Conservation (phyloP, 805 yeast genomes). For the Nakazawaea anatomiae region DNA sequence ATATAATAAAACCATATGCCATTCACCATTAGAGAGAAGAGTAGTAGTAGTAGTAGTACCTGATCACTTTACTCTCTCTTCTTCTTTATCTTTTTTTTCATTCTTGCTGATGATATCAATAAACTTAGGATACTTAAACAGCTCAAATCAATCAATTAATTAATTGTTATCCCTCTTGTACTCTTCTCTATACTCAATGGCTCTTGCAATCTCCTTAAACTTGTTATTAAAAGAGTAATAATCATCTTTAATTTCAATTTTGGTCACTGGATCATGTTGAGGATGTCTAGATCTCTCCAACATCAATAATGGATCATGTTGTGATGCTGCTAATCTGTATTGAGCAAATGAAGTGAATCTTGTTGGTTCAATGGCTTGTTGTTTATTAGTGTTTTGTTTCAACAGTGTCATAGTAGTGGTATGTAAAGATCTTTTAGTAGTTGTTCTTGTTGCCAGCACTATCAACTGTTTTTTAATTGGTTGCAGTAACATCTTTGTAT, state of each 20-base stretch:
- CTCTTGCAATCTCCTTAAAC: conserved; percentile 8
- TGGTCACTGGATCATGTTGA: not conserved
- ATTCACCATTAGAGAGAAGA: too few relatives aligned
- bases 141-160: too few relatives aligned
- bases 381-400: not conserved
- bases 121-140: too few relatives aligned
- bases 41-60: too few relatives aligned
- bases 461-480: not conserved
- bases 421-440: too few relatives aligned
- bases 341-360: conserved; percentile 9
- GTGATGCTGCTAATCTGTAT: conserved; percentile 7
- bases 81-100: too few relatives aligned
- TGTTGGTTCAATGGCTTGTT: conserved; percentile 3
- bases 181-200: conserved; percentile 9
- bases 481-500: not conserved
- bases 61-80: too few relatives aligned
- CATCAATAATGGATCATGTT: conserved; percentile 8
- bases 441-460: not conserved
- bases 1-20: too few relatives aligned
- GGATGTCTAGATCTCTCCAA: not conserved
- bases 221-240: conserved; percentile 6
- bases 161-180: not conserved
- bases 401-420: not conserved
- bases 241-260: conserved; percentile 6
- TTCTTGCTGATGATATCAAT: too few relatives aligned